Base-by-base conservation (phyloP, 2,329 filamentous ascomycete species). In the Didymella segeticola region DNA sequence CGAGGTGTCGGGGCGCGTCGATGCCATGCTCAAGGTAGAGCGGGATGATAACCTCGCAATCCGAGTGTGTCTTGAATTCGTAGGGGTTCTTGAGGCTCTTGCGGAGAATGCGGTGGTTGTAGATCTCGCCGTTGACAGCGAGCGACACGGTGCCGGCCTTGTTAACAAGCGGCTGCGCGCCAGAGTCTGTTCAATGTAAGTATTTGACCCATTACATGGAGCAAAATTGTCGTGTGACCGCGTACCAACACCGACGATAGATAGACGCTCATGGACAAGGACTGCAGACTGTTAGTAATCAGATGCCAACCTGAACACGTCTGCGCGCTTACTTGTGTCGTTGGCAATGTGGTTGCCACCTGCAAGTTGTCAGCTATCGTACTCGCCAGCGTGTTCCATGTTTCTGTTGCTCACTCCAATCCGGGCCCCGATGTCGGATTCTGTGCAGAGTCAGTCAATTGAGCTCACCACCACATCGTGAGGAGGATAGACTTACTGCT, bases 71-170 rank as follows among this genome's bases (percentile, higher is more conserved):
- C 87, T 97, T 97, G 87, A 98, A 99, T 78, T 93, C 88, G 79
- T 97, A 97, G 30, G 87, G 85, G 56, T 82, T 86, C 79, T 91
- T 91, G 69, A 97, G 82, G 68, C 82, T 82, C 80, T 97, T 98
- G 74, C 95, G 89, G 71, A 99, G 83, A 71, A 96, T 86, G 74
- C 93, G 90, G 81, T 99, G 95, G 87, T 99, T 99, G 85, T 99
- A 99, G 76, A 99, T 99, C 77, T 99, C 95, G 79, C 95, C 95
- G 78, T 99, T 99, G 86, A 98, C 95, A 62, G 95, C 93, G 57
- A 99, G 86, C 61, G 93, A 88, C 69, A 99, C 88, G 68, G 83
- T 89, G 63, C 87, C 89, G 75, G 98, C 93, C 65, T 91, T 87
- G 82, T 92, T 98, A 82, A 93, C 89, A 63, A 99, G 83, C 61